phyloP scores from a whole-genome alignment of 305 asterid genomes.

The Fraxinus floribunda region DNA sequence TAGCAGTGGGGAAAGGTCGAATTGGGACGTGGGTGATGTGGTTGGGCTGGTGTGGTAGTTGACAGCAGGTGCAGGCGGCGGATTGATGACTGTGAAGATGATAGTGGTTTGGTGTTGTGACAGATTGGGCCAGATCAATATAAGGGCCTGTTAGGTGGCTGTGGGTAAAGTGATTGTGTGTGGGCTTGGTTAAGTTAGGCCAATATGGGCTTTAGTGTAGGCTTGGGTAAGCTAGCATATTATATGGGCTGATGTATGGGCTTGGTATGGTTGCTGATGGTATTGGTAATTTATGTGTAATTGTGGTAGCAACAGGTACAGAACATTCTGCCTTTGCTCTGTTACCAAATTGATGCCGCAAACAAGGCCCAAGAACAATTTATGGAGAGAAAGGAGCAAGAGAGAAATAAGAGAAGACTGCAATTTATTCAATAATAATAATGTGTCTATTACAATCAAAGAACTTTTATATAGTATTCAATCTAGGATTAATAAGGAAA shows the following conservation, averaged over 20 bases:
- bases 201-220: neutral
- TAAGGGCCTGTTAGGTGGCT: neutral
- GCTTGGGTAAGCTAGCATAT: neutral
- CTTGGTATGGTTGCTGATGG: neutral
- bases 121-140: neutral
- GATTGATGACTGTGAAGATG: neutral
- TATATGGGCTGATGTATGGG: neutral
- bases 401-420: neutral
- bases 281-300: neutral
- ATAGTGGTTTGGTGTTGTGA: neutral
- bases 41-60: neutral
- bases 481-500: neutral
- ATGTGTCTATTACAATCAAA: neutral
- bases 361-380: neutral
- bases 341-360: neutral
- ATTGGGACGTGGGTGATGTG: neutral
- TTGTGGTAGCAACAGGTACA: neutral
- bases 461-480: neutral
- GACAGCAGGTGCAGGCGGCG: neutral
- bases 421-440: neutral
- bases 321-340: neutral
- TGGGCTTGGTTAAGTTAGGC: neutral
- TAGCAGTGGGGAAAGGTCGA: neutral
- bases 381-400: neutral
- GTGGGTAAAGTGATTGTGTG: neutral